Evolutionary conservation across 345 rosid species (phyloP).

Genomic region (Angophora floribunda): DNA sequence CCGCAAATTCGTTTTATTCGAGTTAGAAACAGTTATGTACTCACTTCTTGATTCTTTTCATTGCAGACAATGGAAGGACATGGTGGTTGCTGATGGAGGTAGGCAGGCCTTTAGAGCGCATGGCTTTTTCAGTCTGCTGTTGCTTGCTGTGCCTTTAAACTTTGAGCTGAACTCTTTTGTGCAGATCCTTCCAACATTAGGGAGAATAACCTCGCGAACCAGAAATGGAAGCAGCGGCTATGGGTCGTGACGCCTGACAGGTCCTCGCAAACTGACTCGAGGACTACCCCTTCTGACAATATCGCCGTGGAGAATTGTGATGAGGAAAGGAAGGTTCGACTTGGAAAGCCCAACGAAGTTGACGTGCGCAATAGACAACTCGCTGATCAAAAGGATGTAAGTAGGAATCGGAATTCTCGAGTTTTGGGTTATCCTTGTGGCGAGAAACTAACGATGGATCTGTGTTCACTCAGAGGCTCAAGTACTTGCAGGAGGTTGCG

Average conservation of each 20-base stretch:
- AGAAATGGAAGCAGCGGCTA: background rate
- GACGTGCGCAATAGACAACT: background rate
- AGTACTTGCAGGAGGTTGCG: background rate
- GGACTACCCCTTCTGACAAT: background rate
- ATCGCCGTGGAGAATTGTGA: background rate
- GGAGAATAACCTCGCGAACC: background rate
- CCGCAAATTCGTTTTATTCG: background rate
- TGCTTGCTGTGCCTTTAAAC: background rate
- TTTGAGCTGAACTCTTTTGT: background rate
- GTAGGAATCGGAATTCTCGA: background rate
- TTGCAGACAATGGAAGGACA: background rate
- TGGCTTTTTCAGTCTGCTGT: background rate
- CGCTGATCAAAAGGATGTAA: background rate
- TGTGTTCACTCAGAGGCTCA: background rate
- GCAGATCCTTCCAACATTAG: background rate
- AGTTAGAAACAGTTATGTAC: background rate
- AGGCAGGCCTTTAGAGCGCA: background rate
- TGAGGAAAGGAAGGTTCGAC: background rate
- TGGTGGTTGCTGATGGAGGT: background rate
- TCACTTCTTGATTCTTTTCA: background rate
- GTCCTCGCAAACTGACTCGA: background rate
- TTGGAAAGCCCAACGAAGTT: background rate
- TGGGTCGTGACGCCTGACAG: background rate
- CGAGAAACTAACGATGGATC: background rate
- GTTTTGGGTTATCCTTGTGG: background rate